A percentile compares a stretch with the other conserved stretches of the same genome.
Conservation (phyloP, 2,329 filamentous ascomycete genomes). For the Beauveria pseudobassiana region DNA sequence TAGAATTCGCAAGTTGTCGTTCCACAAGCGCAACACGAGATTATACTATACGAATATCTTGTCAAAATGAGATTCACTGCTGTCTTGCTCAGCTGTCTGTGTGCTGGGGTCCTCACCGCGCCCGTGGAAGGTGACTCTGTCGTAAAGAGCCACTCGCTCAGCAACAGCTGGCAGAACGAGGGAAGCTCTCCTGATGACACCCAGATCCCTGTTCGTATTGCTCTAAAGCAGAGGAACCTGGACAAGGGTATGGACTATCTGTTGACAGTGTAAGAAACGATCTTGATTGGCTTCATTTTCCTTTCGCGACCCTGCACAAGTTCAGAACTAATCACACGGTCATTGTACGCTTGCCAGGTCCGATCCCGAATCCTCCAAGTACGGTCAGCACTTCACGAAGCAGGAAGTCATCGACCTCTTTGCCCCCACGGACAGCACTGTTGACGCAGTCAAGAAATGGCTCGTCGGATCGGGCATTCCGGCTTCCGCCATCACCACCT, state of each 20-base stretch:
- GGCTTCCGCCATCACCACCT: constrained; percentile 36
- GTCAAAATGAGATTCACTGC: neutral
- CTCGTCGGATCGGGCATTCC: constrained; percentile 43
- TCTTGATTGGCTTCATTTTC: neutral
- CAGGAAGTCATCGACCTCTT: neutral
- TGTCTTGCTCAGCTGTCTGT: neutral
- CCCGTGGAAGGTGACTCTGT: neutral
- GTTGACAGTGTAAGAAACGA: neutral
- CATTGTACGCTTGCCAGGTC: neutral
- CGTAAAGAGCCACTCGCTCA: neutral
- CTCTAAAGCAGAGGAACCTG: neutral
- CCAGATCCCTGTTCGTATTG: constrained; percentile 3
- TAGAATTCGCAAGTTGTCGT: no score
- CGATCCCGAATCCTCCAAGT: neutral
- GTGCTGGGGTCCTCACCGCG: neutral
- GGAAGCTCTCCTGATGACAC: neutral
- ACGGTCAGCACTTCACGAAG: constrained; percentile 2
- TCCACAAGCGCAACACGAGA: no score
- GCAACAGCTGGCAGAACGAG: neutral
- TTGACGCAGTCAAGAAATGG: constrained; percentile 46
- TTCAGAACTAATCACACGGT: neutral
- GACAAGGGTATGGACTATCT: constrained; percentile 1
- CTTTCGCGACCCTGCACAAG: neutral
- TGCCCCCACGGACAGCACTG: constrained; percentile 26
- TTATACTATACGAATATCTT: no score